A percentile compares a stretch with the other conserved stretches of the same genome.
Evolutionary conservation across 208 protist species (phyloP).

Genomic region (Trypanosoma brucei): DNA sequence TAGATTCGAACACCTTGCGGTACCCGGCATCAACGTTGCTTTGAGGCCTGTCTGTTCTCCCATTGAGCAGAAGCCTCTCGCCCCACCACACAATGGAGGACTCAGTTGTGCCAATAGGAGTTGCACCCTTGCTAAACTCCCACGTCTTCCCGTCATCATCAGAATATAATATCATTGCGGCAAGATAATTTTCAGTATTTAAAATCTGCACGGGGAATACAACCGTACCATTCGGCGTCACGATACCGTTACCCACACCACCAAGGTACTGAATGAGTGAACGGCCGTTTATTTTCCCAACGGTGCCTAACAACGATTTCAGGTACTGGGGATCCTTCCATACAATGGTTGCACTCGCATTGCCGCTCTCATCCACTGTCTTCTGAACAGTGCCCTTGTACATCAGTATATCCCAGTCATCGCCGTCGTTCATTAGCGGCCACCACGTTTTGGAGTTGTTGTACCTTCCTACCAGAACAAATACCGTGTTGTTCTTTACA

Average conservation of each 20-base stretch:
- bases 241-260: slow-evolving; percentile 2
- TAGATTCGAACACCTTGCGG: slow-evolving; percentile 7
- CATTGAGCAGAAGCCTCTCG: neutral
- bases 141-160: slow-evolving; percentile 1
- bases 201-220: slow-evolving; percentile 7
- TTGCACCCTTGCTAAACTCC: neutral
- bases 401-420: slow-evolving; percentile 1
- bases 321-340: neutral
- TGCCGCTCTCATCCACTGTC: neutral
- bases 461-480: slow-evolving; percentile 9
- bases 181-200: neutral
- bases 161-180: slow-evolving; percentile 12
- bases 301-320: neutral
- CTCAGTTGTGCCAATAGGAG: neutral
- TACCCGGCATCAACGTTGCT: neutral
- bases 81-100: slow-evolving; percentile 7
- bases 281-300: neutral
- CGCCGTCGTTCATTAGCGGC: neutral
- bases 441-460: neutral
- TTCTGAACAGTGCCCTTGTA: slow-evolving; percentile 5
- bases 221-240: slow-evolving; percentile 5
- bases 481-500: slow-evolving; percentile 15
- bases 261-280: slow-evolving; percentile 2
- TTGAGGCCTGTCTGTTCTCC: neutral
- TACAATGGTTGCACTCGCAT: neutral